Conservation (phyloP, 352 stramenopile species). For the Globisporangium mamillatum region DNA sequence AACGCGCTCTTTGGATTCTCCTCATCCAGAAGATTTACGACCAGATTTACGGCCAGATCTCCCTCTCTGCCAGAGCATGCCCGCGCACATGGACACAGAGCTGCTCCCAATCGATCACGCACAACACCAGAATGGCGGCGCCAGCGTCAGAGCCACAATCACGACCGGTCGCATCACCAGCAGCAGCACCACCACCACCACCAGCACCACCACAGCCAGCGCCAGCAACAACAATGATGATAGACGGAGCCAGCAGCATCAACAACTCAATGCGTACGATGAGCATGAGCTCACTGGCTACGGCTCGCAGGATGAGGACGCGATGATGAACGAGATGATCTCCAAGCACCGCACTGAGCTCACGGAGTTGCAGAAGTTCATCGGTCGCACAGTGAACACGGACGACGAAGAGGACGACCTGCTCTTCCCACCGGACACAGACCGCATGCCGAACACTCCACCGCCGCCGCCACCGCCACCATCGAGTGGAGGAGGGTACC, state of each 20-base stretch:
- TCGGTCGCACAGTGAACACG: slow-evolving; percentile 20
- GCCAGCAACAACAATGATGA: neutral
- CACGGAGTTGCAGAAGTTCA: slow-evolving; percentile 51
- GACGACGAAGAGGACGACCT: slow-evolving; percentile 24
- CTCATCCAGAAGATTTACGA: neutral
- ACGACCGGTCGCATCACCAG: slow-evolving; percentile 8
- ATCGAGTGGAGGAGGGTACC: slow-evolving; percentile 3
- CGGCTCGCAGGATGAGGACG: slow-evolving; percentile 35
- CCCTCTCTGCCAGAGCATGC: neutral
- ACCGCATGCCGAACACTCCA: slow-evolving; percentile 22
- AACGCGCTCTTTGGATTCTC: neutral
- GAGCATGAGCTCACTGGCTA: slow-evolving; percentile 9
- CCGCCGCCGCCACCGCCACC: slow-evolving; percentile 15
- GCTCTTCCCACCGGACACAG: slow-evolving; percentile 12
- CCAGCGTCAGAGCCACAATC: neutral
- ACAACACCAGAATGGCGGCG: neutral
- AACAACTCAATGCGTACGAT: neutral
- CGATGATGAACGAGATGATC: slow-evolving; percentile 50
- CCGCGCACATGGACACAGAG: slow-evolving; percentile 4
- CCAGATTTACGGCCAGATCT: neutral
- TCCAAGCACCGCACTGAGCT: slow-evolving; percentile 51
- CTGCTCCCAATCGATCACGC: slow-evolving; percentile 7
- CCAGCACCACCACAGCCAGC: neutral
- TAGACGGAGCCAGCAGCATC: neutral
- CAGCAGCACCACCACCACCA: slow-evolving; percentile 1